Base-by-base conservation (phyloP, 257 asterid genomes). In the Solanum chmielewskii region DNA sequence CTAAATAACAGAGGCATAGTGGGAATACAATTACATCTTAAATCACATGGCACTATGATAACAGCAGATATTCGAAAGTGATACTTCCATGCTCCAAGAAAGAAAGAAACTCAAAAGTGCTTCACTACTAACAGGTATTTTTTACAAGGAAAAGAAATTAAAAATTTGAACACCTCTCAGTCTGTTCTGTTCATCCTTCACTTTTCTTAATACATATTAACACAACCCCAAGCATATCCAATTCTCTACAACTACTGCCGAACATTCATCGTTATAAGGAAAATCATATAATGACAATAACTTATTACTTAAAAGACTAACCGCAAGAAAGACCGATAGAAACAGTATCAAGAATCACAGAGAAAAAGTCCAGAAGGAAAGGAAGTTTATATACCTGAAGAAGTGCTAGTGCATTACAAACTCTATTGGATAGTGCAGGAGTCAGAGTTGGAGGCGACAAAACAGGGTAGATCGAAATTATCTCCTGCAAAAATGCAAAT, bases 331-430 rank as follows among this genome's bases (percentile, higher is more conserved):
- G 5, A 25, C 8, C 31, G 27, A 74, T 11, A 31, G 60, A 86
- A 31, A 23, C 60, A 75, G 39, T 5, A 89, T 16, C 25, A 64
- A 73, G n/a, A 42, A 70, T 6, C 52, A 37, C 0, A 21, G 20
- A 25, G 23, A 25, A 44, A 9, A 45, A n/a, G 13, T 25, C 41
- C 64, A 78, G 16, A 78, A 44, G 41, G 39, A 25, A 45, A 78
- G 49, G 41, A 83, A 68, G 41, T 62, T 68, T 66, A 62, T 74
- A 75, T 68, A 90, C 94, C 94, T 92, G 94, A 86, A 92, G 86
- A 86, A 92, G 92, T 37, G 90, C 91, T 84, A 90, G 88, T 42
- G 85, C 92, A 82, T 92, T 83, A 88, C 92, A 89, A 35, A 64
- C 92, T 82, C 92, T 89, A 23, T 78, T 86, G 44, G 93, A 89